These are phyloP conservation scores for Penicillium aurantiogriseum DNA, from an alignment of 2,329 filamentous ascomycete species.

Conservation along the genomic window DNA sequence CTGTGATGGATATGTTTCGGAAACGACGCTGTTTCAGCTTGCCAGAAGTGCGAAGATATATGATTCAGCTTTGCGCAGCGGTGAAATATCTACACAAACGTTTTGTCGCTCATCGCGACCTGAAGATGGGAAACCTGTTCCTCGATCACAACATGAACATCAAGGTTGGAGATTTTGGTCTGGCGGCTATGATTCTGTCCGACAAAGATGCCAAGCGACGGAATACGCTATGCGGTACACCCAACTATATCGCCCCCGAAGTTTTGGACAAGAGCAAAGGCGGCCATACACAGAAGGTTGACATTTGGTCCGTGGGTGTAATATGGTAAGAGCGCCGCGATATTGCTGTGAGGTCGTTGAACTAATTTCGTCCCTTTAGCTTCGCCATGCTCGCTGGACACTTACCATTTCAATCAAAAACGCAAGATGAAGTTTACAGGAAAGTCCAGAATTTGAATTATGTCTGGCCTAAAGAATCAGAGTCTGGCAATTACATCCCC, in stretches of 20 bases:
- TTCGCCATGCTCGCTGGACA: conserved; percentile 97
- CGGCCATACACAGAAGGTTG: conserved; percentile 95
- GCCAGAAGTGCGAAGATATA: conserved; percentile 89
- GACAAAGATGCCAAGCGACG: conserved; percentile 83
- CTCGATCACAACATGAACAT: conserved; percentile 93
- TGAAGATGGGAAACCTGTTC: conserved; percentile 98
- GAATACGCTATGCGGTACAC: conserved; percentile 93
- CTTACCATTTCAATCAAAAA: conserved; percentile 85
- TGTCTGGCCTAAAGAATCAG: conserved; percentile 48
- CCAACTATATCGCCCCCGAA: conserved; percentile 97
- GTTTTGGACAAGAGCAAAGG: conserved; percentile 92
- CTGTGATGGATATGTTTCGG: conserved; percentile 96
- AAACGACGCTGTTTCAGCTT: conserved; percentile 85
- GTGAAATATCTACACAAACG: conserved; percentile 97
- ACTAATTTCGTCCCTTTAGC: conserved; percentile 45
- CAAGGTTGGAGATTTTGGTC: conserved; percentile 95
- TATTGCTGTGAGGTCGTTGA: conserved; percentile 4
- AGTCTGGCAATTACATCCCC: conserved; percentile 47
- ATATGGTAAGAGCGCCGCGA: conserved; percentile 68
- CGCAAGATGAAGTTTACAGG: conserved; percentile 52
- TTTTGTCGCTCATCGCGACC: conserved; percentile 91
- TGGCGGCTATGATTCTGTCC: conserved; percentile 87
- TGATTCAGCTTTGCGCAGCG: conserved; percentile 90
- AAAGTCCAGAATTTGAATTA: conserved; percentile 51
- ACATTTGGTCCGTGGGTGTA: conserved; percentile 96